Evolutionary conservation across 257 asterid species (phyloP), one percentile per base, ranked within the genome.

Genomic region (Cruciata laevipes): DNA sequence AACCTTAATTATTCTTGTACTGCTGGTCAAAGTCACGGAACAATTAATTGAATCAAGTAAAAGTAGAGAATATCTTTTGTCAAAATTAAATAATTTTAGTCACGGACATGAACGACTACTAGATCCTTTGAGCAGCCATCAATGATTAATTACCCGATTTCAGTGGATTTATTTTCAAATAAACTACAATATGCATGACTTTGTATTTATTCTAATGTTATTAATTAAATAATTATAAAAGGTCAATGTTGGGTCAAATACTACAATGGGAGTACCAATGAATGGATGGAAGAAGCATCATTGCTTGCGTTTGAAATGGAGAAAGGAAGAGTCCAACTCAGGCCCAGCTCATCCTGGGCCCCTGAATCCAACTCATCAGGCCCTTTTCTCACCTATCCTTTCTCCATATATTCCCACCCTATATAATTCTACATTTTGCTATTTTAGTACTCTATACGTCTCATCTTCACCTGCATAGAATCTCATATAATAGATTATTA

Each of bases 251-350:
- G 2, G 2, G 30, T 27, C 30, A 27, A 27, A 27, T 27, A n/a
- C n/a, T n/a, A n/a, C n/a, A n/a, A n/a, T n/a, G n/a, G n/a, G n/a
- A n/a, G n/a, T n/a, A n/a, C 74, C 37, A 52, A 18, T 1, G 21
- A 16, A n/a, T 51, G 52, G 78, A 76, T 23, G n/a, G 44, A 67
- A 47, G 69, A 76, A 68, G 71, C 72, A 67, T 63, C 78, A 74
- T 80, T 69, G 78, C 80, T 71, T 74, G 76, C 78, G 80, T 80
- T 74, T 77, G 30, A 69, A 77, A 74, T 63, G n/a, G 66, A 31
- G 38, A 69, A 73, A 70, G 67, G 59, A 25, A 31, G 73, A 38
- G 33, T 16, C 70, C 55, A 20, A 23, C 55, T 10, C 35, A 4
- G 33, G 33, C 11, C 33, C 18, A 27, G 14, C 33, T 14, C 52